Conservation (phyloP, 2,329 filamentous ascomycete genomes). For the Trichoderma breve region DNA sequence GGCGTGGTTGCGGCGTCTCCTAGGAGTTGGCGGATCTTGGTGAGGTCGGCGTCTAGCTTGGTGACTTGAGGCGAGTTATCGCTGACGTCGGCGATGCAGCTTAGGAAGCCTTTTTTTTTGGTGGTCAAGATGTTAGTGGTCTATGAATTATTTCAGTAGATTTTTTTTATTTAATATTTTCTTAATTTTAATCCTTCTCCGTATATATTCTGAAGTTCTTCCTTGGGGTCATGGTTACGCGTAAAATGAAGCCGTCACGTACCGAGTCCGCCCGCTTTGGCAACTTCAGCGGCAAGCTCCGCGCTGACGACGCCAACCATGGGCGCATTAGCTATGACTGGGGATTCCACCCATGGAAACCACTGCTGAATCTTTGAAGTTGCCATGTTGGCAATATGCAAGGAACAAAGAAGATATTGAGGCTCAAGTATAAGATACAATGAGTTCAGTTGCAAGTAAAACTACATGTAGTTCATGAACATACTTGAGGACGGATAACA, state of each 20-base stretch:
- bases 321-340: constrained; percentile 37
- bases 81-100: constrained; percentile 32
- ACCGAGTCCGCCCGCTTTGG: constrained; percentile 41
- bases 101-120: constrained; percentile 33
- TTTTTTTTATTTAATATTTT: not conserved
- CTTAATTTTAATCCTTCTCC: not conserved
- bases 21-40: constrained; percentile 31
- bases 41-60: constrained; percentile 34
- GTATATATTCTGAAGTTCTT: too few species aligned
- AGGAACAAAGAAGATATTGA: not conserved
- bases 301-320: constrained; percentile 37
- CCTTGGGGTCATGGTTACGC: not conserved
- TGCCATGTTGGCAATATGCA: constrained; percentile 24
- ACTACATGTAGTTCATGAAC: not conserved
- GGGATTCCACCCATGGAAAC: constrained; percentile 33
- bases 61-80: constrained; percentile 32
- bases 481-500: not conserved
- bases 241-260: constrained; percentile 13
- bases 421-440: not conserved
- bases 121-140: not conserved
- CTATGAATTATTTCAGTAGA: not conserved
- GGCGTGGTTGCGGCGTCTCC: constrained; percentile 24
- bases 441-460: not conserved
- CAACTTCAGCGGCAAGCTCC: constrained; percentile 38
- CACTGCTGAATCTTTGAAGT: constrained; percentile 28